Evolutionary conservation across 2,329 filamentous ascomycete genomes (phyloP).

Genomic region (Amauroascus niger): DNA sequence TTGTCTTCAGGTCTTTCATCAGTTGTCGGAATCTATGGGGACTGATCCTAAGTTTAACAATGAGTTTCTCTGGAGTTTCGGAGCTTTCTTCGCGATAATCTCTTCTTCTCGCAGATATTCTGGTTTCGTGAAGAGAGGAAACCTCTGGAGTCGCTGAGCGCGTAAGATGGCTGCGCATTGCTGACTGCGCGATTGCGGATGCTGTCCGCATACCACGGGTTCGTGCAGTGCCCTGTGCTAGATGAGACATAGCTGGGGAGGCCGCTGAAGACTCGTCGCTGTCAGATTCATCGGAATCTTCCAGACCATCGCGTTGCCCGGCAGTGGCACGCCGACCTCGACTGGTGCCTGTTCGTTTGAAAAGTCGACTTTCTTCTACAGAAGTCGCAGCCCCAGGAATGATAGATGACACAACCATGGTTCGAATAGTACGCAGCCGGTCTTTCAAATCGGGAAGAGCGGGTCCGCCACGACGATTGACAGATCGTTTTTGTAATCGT

Average conservation of each 20-base stretch:
- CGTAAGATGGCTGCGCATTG: constrained; percentile 62
- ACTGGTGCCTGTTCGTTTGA: constrained; percentile 62
- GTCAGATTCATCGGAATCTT: constrained; percentile 83
- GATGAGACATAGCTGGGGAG: constrained; percentile 67
- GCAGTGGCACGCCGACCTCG: constrained; percentile 49
- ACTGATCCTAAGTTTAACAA: constrained; percentile 66
- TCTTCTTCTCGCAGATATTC: constrained; percentile 54
- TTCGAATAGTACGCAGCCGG: constrained; percentile 82
- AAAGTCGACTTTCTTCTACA: constrained; percentile 76
- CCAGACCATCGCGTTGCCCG: constrained; percentile 47
- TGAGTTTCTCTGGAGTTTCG: constrained; percentile 58
- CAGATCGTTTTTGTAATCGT: constrained; percentile 84
- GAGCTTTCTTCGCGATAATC: constrained; percentile 68
- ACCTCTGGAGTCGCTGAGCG: constrained; percentile 82
- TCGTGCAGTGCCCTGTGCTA: constrained; percentile 63
- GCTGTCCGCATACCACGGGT: constrained; percentile 84
- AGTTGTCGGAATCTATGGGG: constrained; percentile 62
- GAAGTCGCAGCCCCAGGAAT: constrained; percentile 74
- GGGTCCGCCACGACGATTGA: constrained; percentile 85
- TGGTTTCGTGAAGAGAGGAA: constrained; percentile 59
- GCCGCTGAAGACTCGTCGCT: constrained; percentile 81
- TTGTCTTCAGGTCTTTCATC: constrained; percentile 46
- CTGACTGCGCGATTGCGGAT: constrained; percentile 73
- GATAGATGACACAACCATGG: constrained; percentile 82
- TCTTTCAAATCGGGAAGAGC: constrained; percentile 94